Base-by-base conservation (phyloP, 2,329 filamentous ascomycete genomes). In the Pseudogymnoascus destructans region DNA sequence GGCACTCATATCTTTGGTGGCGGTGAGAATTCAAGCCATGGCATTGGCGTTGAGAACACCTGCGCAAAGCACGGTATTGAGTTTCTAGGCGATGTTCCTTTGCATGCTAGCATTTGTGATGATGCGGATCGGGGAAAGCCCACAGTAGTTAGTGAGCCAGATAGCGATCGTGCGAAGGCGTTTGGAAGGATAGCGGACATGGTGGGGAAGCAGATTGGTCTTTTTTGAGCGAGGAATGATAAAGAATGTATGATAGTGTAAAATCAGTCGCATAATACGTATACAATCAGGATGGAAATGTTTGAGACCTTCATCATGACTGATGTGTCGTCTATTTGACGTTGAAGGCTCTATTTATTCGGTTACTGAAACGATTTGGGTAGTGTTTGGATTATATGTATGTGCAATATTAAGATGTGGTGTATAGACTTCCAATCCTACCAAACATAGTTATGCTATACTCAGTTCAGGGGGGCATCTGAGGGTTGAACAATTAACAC, bases 71-170 rank as follows among this genome's bases (percentile, higher is more conserved):
- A 91, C 42, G 79, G 80, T 0, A 81, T 97, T 57, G 79, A 86
- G n/a, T 81, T 96, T 63, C 73, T 98, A 2, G 92, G 89, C 1
- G 87, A 96, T 69, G 85, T 98, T 38, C 92, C 92, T 5, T 76
- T 98, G 55, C 89, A 97, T 70, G 83, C 87, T 3, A 82, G 77
- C 56, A 95, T 97, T 19, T 95, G 90, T 60, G 86, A 89, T 59
- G 89, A 96, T 71, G 89, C 88, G 1, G 89, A 95, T 70, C 76
- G 79, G 17, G 93, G 93, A 0, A 89, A 86, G 70, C 93, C 93
- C 3, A 96, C 91, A 0, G 87, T 97, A 0, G 89, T 95, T 2
- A 81, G 89, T 1, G 89, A 95, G 70, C 89, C 92, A 6, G 77
- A 82, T 1, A 90, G 89, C 64, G 77, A 80, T 30, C 81, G 88